Conservation (phyloP, 495 filamentous ascomycete species). For the Tuber umbilicatum region DNA sequence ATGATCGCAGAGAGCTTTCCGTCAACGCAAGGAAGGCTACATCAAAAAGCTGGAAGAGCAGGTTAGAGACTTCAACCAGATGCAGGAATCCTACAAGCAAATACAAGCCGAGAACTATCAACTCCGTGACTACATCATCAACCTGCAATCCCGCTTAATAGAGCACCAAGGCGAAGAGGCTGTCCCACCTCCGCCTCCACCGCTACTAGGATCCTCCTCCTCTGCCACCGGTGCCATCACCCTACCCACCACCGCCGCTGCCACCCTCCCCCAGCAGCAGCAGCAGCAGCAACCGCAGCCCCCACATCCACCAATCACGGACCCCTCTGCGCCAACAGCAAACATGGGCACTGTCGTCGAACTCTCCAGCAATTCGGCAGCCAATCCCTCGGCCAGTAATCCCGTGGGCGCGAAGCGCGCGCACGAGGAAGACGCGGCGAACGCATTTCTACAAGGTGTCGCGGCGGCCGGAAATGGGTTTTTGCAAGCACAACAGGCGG, state of each 20-base stretch:
- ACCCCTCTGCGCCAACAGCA: slow-evolving; percentile 31
- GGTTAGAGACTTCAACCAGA: slow-evolving; percentile 63
- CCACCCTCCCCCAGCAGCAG: slow-evolving; percentile 30
- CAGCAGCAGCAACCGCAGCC: slow-evolving; percentile 24
- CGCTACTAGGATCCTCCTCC: slow-evolving; percentile 42
- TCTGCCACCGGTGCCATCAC: slow-evolving; percentile 35
- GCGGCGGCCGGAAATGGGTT: slow-evolving; percentile 32
- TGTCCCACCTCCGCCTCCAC: slow-evolving; percentile 64
- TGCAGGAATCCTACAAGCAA: slow-evolving; percentile 64
- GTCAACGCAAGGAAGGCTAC: slow-evolving; percentile 94
- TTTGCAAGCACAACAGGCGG: slow-evolving; percentile 26
- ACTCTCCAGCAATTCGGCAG: slow-evolving; percentile 25
- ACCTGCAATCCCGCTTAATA: slow-evolving; percentile 78
- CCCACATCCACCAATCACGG: slow-evolving; percentile 2
- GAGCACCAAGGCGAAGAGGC: slow-evolving; percentile 78
- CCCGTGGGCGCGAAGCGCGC: slow-evolving; percentile 25
- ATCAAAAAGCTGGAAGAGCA: slow-evolving; percentile 95
- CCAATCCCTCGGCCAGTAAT: slow-evolving; percentile 23
- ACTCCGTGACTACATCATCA: slow-evolving; percentile 84
- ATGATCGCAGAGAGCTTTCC: slow-evolving; percentile 72
- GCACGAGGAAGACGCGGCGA: slow-evolving; percentile 34
- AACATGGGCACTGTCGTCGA: slow-evolving; percentile 29
- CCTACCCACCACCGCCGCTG: slow-evolving; percentile 33
- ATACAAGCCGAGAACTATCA: slow-evolving; percentile 82
- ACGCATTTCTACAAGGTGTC: slow-evolving; percentile 38